These are phyloP conservation scores for Periconia sp. DNA, from an alignment of 2,329 filamentous ascomycete species.

Conservation along the genomic window DNA sequence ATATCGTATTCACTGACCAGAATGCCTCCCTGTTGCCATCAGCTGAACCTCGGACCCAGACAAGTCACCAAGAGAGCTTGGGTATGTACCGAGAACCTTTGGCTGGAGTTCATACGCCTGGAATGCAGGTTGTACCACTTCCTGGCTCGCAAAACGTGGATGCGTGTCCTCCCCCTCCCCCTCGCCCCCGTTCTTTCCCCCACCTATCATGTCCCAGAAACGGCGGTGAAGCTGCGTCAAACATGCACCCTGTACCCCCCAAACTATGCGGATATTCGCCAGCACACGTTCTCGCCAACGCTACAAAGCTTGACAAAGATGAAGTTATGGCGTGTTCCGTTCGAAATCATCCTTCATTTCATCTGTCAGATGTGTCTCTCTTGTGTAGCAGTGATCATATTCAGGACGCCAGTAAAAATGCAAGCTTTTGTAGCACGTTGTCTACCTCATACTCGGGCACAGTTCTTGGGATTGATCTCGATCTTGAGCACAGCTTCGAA, in stretches of 20 bases:
- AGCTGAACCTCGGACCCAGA: conserved; percentile 8
- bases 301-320: conserved; percentile 13
- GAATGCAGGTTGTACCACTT: conserved; percentile 3
- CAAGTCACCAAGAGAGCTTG: conserved; percentile 14
- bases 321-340: not conserved
- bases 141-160: conserved; percentile 3
- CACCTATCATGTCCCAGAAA: conserved; percentile 14
- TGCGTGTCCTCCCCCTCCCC: conserved; percentile 3
- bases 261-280: conserved; percentile 23
- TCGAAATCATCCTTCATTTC: conserved; percentile 21
- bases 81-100: conserved; percentile 1
- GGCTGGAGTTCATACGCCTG: conserved; percentile 9
- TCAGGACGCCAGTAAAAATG: conserved; percentile 24
- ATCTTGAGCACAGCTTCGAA: conserved; percentile 27
- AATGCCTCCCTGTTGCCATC: conserved; percentile 1
- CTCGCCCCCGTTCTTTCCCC: conserved; percentile 13
- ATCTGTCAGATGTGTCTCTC: conserved; percentile 21
- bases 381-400: conserved; percentile 16
- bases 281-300: conserved; percentile 12
- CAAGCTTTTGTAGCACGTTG: conserved; percentile 37
- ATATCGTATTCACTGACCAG: conserved; percentile 1
- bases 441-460: conserved; percentile 39
- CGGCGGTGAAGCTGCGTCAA: conserved; percentile 11
- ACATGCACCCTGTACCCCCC: conserved; percentile 18
- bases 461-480: conserved; percentile 38